Base-by-base conservation (phyloP, 176 grass and related monocot genomes). In the Coix lacrymajobi region DNA sequence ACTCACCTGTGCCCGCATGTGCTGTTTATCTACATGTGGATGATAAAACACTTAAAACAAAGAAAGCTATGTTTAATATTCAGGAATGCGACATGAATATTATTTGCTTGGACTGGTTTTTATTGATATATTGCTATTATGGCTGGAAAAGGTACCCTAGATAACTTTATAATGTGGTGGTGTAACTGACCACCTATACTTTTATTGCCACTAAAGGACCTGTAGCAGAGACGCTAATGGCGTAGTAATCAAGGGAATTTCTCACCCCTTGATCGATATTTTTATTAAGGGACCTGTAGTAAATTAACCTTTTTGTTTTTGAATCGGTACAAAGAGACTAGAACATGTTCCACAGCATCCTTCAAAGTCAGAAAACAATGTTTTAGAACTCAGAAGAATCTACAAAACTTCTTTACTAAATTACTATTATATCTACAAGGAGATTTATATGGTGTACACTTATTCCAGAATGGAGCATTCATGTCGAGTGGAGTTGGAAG, bases 1-100 rank as follows among this genome's bases (percentile, higher is more conserved):
- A 62, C 61, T 36, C 72, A 69, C 62, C 26, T 85, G 37, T 80
- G 31, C 22, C 14, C 52, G 48, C 34, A 30, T 67, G 36, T 72
- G 49, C 24, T 79, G 26, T 68, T 86, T 71, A 66, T 65, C 36
- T 89, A 41, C 57, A 73, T 73, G 22, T 73, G 69, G 72, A 72
- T 57, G 6, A 33, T 56, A 79, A 79, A 83, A 12, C 49, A 56
- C 39, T 80, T 81, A 32, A 46, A 66, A 78, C 12, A 72, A 77
- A 63, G 15, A 70, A 62, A 58, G 25, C 14, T 76, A 12, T 48
- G 49, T 80, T 67, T 32, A n/a, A 28, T 79, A 84, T 69, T 79
- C 19, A 40, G 60, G 39, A 70, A 75, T 76, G 32, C 6, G 20
- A 12, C 8, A 62, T 19, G 7, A 33, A 20, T 85, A 40, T 62